Conservation (phyloP, 139 green algal species). For the Coelastrella sp. region DNA sequence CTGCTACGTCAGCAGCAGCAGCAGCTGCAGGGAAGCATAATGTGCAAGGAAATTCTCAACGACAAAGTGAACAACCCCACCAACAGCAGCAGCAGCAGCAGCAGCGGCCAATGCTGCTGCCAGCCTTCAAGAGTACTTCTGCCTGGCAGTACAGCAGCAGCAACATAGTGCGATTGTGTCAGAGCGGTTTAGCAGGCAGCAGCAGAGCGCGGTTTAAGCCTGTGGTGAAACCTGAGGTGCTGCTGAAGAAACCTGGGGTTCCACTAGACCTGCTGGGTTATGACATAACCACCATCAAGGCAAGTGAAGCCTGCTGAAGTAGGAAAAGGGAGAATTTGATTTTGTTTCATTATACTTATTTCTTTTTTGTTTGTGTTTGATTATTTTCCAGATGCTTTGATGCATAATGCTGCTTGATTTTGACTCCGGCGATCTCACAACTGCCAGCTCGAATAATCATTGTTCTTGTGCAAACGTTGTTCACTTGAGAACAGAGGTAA, state of each 20-base stretch:
- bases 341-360: too few relatives aligned
- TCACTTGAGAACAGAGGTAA: background rate
- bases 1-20: background rate
- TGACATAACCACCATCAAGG: background rate
- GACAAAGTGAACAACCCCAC: background rate
- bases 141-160: slow-evolving; percentile 46
- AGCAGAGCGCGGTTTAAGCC: slow-evolving; percentile 28
- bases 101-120: slow-evolving; percentile 15
- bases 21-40: background rate
- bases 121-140: background rate
- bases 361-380: background rate
- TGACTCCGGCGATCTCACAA: background rate
- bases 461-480: background rate
- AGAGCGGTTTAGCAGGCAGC: background rate
- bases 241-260: background rate
- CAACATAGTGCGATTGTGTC: slow-evolving; percentile 12
- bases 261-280: background rate
- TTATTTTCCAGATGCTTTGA: background rate
- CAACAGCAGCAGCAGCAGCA: slow-evolving; percentile 1
- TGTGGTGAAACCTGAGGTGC: slow-evolving; percentile 12
- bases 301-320: too few relatives aligned
- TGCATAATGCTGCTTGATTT: background rate
- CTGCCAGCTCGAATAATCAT: too few relatives aligned
- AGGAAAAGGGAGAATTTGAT: too few relatives aligned
- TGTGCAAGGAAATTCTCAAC: too few relatives aligned